These are phyloP conservation scores for Carex cristatella DNA, from an alignment of 176 grass and related monocot species.

Conservation along the genomic window DNA sequence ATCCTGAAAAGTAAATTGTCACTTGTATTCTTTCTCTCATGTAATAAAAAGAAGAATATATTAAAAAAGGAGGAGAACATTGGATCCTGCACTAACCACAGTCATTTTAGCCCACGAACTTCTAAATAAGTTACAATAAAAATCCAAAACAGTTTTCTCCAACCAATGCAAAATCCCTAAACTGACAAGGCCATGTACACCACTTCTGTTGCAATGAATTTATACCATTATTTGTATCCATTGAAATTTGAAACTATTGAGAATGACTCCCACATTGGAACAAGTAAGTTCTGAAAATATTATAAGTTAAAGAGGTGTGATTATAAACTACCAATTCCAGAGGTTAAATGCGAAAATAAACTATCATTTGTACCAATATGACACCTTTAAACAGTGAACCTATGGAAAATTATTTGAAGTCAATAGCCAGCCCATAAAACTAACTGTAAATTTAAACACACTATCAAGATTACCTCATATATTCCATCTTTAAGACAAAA, in stretches of 20 bases:
- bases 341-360: not conserved
- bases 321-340: not conserved
- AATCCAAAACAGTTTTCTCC: not conserved
- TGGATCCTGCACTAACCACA: not conserved
- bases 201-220: not conserved
- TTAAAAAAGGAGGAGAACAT: not conserved
- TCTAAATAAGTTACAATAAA: not conserved
- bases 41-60: not conserved
- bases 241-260: not conserved
- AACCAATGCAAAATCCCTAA: not conserved
- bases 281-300: not conserved
- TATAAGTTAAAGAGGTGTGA: not conserved
- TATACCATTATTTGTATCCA: not conserved
- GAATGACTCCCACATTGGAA: not conserved
- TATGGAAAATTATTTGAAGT: not conserved
- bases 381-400: not conserved
- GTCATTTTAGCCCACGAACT: not conserved
- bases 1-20: conserved; percentile 55
- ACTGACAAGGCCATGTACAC: not conserved
- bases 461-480: not conserved
- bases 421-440: not conserved
- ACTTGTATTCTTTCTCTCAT: not conserved
- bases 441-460: not conserved
- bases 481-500: not conserved
- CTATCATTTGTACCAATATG: not conserved